Conservation (phyloP, 2,329 filamentous ascomycete genomes). For the Aspergillus clavatus region DNA sequence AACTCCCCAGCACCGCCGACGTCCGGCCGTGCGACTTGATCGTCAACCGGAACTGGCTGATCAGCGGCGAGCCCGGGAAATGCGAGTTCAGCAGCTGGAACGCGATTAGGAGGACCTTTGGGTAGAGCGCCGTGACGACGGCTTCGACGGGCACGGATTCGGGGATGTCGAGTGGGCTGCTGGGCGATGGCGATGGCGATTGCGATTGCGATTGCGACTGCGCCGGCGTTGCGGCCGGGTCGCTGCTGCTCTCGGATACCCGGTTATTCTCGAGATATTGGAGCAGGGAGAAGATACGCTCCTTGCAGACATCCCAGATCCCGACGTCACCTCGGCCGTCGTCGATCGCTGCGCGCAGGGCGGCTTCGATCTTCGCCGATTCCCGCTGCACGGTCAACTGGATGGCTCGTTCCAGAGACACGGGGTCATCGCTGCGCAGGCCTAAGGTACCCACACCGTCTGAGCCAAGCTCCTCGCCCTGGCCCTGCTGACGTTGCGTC, state of each 20-base stretch:
- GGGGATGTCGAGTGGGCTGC: conserved; percentile 28
- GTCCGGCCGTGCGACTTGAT: conserved; percentile 39
- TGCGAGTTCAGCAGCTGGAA: conserved; percentile 38
- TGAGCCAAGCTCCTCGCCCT: not conserved
- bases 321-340: conserved; percentile 29
- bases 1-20: conserved; percentile 41
- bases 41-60: conserved; percentile 37
- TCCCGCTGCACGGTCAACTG: conserved; percentile 28
- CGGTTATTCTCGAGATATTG: conserved; percentile 16
- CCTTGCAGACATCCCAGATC: conserved; percentile 38
- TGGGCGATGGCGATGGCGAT: not conserved
- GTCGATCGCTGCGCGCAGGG: conserved; percentile 26
- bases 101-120: conserved; percentile 37
- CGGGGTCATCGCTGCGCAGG: conserved; percentile 7
- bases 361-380: conserved; percentile 26
- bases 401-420: conserved; percentile 21
- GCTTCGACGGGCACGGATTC: conserved; percentile 25
- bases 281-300: conserved; percentile 38
- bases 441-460: conserved; percentile 4
- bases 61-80: conserved; percentile 38
- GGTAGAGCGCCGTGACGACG: conserved; percentile 38
- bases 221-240: not conserved
- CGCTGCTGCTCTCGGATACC: not conserved
- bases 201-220: no score
- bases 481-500: not conserved